Conservation (phyloP, 2,329 filamentous ascomycete species). For the Diaporthe aspalathi region DNA sequence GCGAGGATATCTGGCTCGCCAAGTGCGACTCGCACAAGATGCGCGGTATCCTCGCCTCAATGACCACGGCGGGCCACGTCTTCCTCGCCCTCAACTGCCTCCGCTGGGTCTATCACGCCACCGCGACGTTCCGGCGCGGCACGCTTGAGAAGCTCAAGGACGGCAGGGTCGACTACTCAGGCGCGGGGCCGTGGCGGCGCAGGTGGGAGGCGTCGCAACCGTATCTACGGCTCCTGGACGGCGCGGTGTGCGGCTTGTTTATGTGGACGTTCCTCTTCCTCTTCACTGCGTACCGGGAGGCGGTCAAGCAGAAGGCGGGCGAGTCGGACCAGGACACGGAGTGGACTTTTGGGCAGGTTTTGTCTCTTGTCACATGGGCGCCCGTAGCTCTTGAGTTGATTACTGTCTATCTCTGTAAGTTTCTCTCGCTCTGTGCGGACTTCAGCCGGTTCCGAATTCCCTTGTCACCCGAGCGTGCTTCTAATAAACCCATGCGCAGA, state of each 20-base stretch:
- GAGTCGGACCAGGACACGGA: constrained; percentile 42
- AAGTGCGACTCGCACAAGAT: constrained; percentile 36
- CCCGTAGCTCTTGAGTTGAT: constrained; percentile 46
- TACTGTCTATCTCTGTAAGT: constrained; percentile 45
- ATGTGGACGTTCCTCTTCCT: constrained; percentile 47
- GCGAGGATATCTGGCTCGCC: constrained; percentile 31
- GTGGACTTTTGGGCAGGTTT: constrained; percentile 49
- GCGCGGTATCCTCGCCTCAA: constrained; percentile 11
- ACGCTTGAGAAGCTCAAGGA: not conserved
- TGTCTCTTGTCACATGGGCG: constrained; percentile 47
- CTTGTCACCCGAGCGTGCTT: not conserved
- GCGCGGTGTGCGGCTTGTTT: constrained; percentile 39
- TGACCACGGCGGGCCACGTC: constrained; percentile 31
- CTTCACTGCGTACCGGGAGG: constrained; percentile 44
- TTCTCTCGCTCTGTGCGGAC: not conserved
- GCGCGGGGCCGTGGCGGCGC: not conserved
- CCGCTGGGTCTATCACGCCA: constrained; percentile 39
- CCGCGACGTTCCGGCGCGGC: constrained; percentile 15
- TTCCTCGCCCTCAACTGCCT: constrained; percentile 39
- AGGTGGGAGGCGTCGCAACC: constrained; percentile 29
- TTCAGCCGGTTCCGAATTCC: accelerated
- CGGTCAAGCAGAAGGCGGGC: constrained; percentile 40
- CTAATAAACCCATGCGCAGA: not conserved
- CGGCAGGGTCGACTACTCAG: not conserved
- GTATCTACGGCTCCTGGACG: constrained; percentile 39